Base-by-base conservation (phyloP, 75 land plant species). In the Selaginella tamariscina region DNA sequence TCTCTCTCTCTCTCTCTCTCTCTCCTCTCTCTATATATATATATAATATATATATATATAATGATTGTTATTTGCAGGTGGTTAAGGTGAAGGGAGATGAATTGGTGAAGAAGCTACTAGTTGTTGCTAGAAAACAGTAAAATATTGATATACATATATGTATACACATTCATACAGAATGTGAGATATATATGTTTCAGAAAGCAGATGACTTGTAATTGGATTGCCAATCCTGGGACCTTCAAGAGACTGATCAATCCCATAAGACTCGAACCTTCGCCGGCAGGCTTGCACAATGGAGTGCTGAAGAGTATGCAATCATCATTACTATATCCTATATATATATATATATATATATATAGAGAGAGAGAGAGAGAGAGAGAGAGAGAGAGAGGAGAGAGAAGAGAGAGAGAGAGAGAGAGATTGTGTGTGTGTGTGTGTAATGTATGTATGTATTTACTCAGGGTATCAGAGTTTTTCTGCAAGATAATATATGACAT, bases 381-480 rank as follows among this genome's bases (percentile, higher is more conserved):
- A n/a, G n/a, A n/a, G n/a, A n/a, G n/a, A n/a, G n/a, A n/a, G n/a
- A n/a, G n/a, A n/a, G n/a, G n/a, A n/a, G n/a, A n/a, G n/a, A n/a
- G n/a, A n/a, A n/a, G n/a, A n/a, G n/a, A n/a, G n/a, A n/a, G n/a
- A n/a, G n/a, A n/a, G n/a, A n/a, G n/a, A n/a, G n/a, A n/a, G n/a
- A n/a, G n/a, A n/a, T n/a, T n/a, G n/a, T n/a, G n/a, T n/a, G 49
- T 39, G 49, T 15, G 15, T 39, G 11, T 39, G 5, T 39, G 49
- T 15, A 5, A 5, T 65, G 29, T 5, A 2, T 65, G 30, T 27
- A 32, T 27, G 32, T 30, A 0, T n/a, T 70, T 68, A 11, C 56
- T 30, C 74, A 93, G 98, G 95, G 98, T 0, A 84, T 86, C 86
- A 81, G 98, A 70, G 98, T 93, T 2, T 93, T 84, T 73, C 66